These are phyloP conservation scores for Scleroderma citrinum DNA, from an alignment of 768 basidiomycete genomes.

Conservation along the genomic window DNA sequence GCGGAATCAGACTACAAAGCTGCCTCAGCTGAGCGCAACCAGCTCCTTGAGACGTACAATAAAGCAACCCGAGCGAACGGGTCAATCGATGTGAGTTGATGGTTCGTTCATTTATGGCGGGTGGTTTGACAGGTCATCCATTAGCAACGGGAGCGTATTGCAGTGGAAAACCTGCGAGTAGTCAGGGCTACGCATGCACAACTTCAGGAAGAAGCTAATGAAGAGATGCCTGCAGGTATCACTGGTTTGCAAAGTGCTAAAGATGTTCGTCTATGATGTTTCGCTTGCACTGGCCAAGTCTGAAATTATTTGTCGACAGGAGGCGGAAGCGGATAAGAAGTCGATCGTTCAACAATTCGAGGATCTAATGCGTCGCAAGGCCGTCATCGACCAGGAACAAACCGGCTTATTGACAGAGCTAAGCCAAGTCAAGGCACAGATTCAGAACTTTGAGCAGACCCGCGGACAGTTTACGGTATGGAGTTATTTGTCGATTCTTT, in stretches of 20 bases:
- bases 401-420: conserved; percentile 35
- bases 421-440: conserved; percentile 41
- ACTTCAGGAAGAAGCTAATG: conserved; percentile 57
- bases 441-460: conserved; percentile 46
- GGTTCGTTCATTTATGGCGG: background rate
- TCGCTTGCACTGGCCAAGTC: background rate
- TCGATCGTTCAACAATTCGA: conserved; percentile 43
- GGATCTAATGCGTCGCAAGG: conserved; percentile 40
- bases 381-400: conserved; percentile 43
- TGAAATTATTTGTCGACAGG: conserved; percentile 33
- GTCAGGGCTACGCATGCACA: conserved; percentile 34
- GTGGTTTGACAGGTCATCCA: background rate
- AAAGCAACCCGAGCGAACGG: conserved; percentile 26
- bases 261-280: conserved; percentile 33
- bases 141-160: conserved; percentile 16
- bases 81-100: conserved; percentile 28
- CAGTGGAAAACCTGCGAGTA: conserved; percentile 19
- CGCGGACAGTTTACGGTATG: conserved; percentile 41
- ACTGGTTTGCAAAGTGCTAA: conserved; percentile 49
- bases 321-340: conserved; percentile 48
- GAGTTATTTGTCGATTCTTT: background rate
- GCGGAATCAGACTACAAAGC: conserved; percentile 34
- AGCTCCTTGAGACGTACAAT: conserved; percentile 26
- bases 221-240: conserved; percentile 63
- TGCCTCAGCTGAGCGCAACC: conserved; percentile 22